Base-by-base conservation (phyloP, 768 basidiomycete genomes). In the Pleurotus eryngii region DNA sequence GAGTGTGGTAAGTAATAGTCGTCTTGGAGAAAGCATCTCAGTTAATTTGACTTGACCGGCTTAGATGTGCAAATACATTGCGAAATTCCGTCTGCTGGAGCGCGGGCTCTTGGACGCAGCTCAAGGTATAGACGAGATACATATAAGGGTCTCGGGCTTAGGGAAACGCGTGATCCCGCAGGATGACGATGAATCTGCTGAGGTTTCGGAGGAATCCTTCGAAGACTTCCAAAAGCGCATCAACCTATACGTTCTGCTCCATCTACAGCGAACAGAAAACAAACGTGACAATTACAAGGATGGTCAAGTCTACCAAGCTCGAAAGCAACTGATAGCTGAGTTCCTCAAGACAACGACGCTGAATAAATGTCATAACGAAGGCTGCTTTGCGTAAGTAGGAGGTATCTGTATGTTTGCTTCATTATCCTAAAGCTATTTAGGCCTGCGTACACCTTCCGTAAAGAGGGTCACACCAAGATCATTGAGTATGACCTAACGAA, bases 391-490 rank as follows among this genome's bases (percentile, higher is more conserved):
- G 94, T 95, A 68, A 73, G 90, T 82, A 6, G 9, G 45, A 9
- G 14, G 57, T n/a, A 39, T 46, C 15, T 27, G 24, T 8, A 40
- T 7, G 39, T 53, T 47, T 57, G 60, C 40, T 58, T 18, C 38
- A 38, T 61, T 30, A 47, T 26, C 57, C 39, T 18, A 39, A 6
- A 17, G n/a, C 20, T 48, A 61, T 39, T 2, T 61, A 95, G 93
- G 26, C 72, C 81, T 63, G 86, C 82, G 2, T 95, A 92, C 68
- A 92, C 94, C 0, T 93, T 90, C 72, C 88, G 95, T 54, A 98
- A 93, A 70, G 97, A 99, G 67, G 93, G 92, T 0, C 80, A 90
- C 70, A 92, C 90, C 50, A 98, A 98, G 74, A 81, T 99, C 56
- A 88, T 98, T 67, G 95, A 98, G 74, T 92, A 92, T 66, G 95